Conservation (phyloP, 192 early-diverging fungal species). For the Thoreauomyces humboldtii region DNA sequence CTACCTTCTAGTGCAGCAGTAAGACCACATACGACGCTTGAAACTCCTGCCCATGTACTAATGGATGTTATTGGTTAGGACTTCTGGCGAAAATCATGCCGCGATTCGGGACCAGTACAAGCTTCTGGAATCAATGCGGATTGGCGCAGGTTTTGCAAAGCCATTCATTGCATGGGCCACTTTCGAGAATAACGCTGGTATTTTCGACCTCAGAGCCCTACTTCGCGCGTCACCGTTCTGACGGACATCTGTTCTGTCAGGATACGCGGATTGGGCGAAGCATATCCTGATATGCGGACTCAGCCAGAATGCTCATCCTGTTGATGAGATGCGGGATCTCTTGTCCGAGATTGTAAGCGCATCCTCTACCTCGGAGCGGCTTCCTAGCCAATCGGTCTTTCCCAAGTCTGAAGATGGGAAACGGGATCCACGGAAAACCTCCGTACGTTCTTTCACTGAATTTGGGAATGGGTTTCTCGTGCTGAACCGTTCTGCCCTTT, state of each 20-base stretch:
- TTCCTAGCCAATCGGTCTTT: no score
- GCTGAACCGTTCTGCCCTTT: no score
- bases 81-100: constrained; percentile 12
- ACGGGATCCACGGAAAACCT: no score
- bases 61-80: no score
- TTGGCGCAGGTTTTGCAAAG: constrained; percentile 24
- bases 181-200: constrained; percentile 31
- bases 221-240: no score
- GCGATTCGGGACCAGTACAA: constrained; percentile 45
- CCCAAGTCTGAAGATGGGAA: no score
- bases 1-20: constrained; percentile 20
- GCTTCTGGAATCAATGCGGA: constrained; percentile 22
- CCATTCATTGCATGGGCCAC: constrained; percentile 37
- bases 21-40: no score
- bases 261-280: constrained; percentile 21
- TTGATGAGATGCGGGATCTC: constrained; percentile 11
- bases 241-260: no score
- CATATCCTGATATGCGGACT: constrained; percentile 23
- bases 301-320: constrained; percentile 20
- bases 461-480: no score
- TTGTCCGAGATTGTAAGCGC: background rate
- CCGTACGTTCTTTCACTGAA: no score
- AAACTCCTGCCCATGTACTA: no score
- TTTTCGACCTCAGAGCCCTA: no score
- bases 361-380: background rate